Evolutionary conservation across 805 yeast genomes (phyloP), one percentile per base, ranked within the genome.

Genomic region (Scheffersomyces amazonensis): DNA sequence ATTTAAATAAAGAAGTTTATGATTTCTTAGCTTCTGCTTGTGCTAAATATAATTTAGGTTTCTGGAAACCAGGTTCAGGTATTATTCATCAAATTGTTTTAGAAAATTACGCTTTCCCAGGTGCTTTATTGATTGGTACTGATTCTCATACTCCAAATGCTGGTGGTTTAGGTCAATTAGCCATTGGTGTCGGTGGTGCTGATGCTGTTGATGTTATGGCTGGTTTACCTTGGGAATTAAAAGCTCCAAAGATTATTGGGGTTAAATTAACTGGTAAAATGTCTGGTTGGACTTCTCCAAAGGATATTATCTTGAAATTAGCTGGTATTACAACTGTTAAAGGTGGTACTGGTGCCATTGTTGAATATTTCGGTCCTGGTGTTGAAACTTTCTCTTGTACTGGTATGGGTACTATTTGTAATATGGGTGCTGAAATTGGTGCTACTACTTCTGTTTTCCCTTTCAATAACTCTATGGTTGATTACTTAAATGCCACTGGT

Each of bases 391-490:
- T 90, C 66, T 86, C 96, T 35, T 88, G 96, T 70, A 91, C 98
- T 36, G 98, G 98, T 78, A 90, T 90, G 98, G 98, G 95, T 64
- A 90, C 98, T 55, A 90, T 90, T 71, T 90, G 98, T 79, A 90
- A 90, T 71, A 90, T 90, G 98, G 98, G 98, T 76, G 98, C 98
- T 52, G 98, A 90, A 73, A 89, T 90, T 53, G 98, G 98, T 73
- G 97, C 97, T 44, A 90, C 98, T 47, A 90, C 98, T 41, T 90
- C 97, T 34, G 87, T 87, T 44, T 90, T 90, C 95, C 98, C 98
- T 64, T 89, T 77, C 87, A 89, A 87, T 76, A 78, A 81, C 59
- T 83, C 91, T 49, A 90, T 87, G 87, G 80, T 71, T 63, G 85
- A 83, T 50, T 91, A 90, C 74, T 78, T 91, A 64, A 67, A 77